phyloP scores from a whole-genome alignment of 164 flowering plant species.

The Vitis rupestris region DNA sequence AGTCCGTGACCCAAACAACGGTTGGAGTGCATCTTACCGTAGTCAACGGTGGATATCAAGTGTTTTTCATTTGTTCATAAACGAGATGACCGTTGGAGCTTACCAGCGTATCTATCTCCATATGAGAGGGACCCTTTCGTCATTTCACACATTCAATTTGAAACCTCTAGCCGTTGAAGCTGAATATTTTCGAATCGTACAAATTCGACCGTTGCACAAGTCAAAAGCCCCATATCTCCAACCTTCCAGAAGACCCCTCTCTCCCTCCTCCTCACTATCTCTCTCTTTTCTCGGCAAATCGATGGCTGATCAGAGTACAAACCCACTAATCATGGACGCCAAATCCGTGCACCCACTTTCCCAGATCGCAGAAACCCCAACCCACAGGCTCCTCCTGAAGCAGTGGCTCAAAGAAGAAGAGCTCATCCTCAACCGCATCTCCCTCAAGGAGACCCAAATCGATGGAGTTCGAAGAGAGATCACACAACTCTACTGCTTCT shows the following conservation, averaged over 20 bases:
- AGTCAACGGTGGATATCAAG: no score
- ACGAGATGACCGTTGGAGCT: no score
- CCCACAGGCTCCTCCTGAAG: slow-evolving; percentile 94
- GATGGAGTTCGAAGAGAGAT: slow-evolving; percentile 71
- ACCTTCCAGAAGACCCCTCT: neutral
- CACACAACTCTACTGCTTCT: slow-evolving; percentile 80
- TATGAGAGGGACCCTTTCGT: no score
- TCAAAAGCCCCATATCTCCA: neutral
- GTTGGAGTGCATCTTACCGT: no score
- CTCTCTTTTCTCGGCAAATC: slow-evolving; percentile 14
- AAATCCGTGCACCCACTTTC: slow-evolving; percentile 67
- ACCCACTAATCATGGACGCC: slow-evolving; percentile 30
- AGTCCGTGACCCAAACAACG: no score
- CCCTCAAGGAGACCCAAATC: slow-evolving; percentile 80
- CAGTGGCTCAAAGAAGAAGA: slow-evolving; percentile 98
- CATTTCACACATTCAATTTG: no score
- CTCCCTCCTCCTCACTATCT: slow-evolving; percentile 11
- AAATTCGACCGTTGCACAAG: slow-evolving; percentile 20
- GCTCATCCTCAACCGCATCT: slow-evolving; percentile 65
- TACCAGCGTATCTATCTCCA: no score
- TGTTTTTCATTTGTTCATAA: no score
- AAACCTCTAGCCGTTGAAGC: no score
- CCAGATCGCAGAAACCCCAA: slow-evolving; percentile 84
- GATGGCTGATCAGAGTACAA: slow-evolving; percentile 26
- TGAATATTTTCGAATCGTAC: no score